Base-by-base conservation (phyloP, 192 early-diverging fungal genomes). In the Dimargaris cristalligena region DNA sequence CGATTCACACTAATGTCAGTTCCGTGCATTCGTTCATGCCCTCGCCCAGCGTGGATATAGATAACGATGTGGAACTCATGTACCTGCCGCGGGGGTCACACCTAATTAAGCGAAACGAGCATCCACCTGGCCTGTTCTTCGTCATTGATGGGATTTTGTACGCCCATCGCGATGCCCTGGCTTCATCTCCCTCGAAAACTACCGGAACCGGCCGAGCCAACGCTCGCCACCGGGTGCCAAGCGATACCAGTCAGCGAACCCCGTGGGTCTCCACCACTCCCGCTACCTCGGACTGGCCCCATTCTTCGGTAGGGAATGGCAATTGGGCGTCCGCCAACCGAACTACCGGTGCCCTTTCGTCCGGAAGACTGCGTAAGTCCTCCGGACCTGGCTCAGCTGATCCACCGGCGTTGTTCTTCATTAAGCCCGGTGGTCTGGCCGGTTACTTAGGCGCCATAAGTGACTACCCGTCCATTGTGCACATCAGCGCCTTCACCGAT, bases 361-460 rank as follows among this genome's bases (percentile, higher is more conserved):
- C n/a, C n/a, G n/a, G n/a, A n/a, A n/a, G n/a, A n/a, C n/a, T n/a
- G n/a, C n/a, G n/a, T n/a, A n/a, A n/a, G n/a, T n/a, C n/a, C n/a
- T n/a, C n/a, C n/a, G n/a, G n/a, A 62, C 63, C 35, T 34, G 57
- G 31, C 63, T 58, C 11, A 48, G 34, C 32, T 52, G 55, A 4
- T 13, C 56, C 23, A 52, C 28, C 49, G 10, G 26, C 47, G 34
- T 52, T 60, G 52, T 51, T 60, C 14, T 62, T 58, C 58, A 70
- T 71, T 57, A 73, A 82, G 9, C 78, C 91, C 9, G 94, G 96
- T 49, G 88, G 89, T 4, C 51, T 99, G 8, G 91, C 88, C 2
- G 93, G 93, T 13, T 99, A 99, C 65, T 68, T 99, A 38, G 79
- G 89, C 13, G 90, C 91, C 11, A 67, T 99, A 44, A 95, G 88